Conservation (phyloP, 495 filamentous ascomycete species). For the Halenospora varia region DNA sequence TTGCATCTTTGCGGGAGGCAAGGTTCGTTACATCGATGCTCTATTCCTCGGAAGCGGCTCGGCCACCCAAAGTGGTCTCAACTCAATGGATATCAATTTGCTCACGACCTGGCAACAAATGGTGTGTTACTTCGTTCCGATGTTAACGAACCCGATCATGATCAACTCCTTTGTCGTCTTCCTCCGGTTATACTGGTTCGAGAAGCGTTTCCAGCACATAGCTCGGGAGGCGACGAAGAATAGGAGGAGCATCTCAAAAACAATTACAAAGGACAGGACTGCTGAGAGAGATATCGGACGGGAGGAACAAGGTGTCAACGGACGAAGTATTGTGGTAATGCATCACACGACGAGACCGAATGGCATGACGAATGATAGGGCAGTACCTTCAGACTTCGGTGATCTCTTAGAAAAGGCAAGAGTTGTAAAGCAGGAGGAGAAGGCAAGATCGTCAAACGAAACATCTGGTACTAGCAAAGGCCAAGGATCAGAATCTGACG, state of each 20-base stretch:
- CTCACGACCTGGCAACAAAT: conserved; percentile 75
- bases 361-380: conserved; percentile 17
- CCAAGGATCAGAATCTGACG: conserved; percentile 6
- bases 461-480: conserved; percentile 4
- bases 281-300: conserved; percentile 39
- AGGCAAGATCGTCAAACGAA: conserved; percentile 12
- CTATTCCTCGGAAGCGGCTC: conserved; percentile 78
- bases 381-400: not conserved
- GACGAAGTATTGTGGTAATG: conserved; percentile 70
- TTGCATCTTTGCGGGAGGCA: conserved; percentile 58
- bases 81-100: conserved; percentile 75
- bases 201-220: conserved; percentile 83
- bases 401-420: conserved; percentile 7
- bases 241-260: conserved; percentile 44
- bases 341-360: conserved; percentile 39
- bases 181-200: conserved; percentile 93
- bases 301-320: conserved; percentile 65
- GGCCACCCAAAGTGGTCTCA: conserved; percentile 88
- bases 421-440: conserved; percentile 18
- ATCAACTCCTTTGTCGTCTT: conserved; percentile 88
- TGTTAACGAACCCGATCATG: conserved; percentile 83
- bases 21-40: conserved; percentile 78
- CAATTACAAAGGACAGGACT: conserved; percentile 46
- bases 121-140: conserved; percentile 63
- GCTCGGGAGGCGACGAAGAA: conserved; percentile 46